phyloP scores from a whole-genome alignment of 2,329 filamentous ascomycete genomes.

The Cryphonectria parasitica region DNA sequence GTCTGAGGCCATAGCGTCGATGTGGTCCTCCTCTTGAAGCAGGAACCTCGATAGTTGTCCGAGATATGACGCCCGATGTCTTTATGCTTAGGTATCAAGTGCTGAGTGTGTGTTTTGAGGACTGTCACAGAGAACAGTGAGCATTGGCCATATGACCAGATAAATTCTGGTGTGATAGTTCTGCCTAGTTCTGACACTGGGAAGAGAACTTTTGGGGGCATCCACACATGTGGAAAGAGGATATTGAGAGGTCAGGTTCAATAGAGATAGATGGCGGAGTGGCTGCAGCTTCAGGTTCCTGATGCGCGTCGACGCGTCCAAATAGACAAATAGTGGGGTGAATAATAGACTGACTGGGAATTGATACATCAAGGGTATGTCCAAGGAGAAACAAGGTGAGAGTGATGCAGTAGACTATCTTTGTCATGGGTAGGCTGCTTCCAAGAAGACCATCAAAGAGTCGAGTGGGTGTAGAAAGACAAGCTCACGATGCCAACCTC shows the following conservation, averaged over 20 bases:
- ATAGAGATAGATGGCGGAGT: neutral
- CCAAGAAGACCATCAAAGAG: neutral
- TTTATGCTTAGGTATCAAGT: neutral
- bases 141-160: neutral
- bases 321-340: neutral
- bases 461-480: neutral
- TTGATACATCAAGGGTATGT: neutral
- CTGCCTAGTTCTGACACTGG: neutral
- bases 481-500: neutral
- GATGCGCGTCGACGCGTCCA: neutral
- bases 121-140: slow-evolving; percentile 12
- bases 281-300: neutral
- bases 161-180: neutral
- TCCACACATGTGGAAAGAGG: neutral
- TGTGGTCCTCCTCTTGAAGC: neutral
- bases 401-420: neutral
- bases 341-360: neutral
- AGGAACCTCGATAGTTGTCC: too few relatives aligned
- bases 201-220: neutral
- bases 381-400: neutral
- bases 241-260: neutral
- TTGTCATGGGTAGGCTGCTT: neutral
- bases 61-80: neutral
- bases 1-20: slow-evolving; percentile 17
- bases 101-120: neutral